Conservation (phyloP, 208 protist species). For the Trypanosoma avium region DNA sequence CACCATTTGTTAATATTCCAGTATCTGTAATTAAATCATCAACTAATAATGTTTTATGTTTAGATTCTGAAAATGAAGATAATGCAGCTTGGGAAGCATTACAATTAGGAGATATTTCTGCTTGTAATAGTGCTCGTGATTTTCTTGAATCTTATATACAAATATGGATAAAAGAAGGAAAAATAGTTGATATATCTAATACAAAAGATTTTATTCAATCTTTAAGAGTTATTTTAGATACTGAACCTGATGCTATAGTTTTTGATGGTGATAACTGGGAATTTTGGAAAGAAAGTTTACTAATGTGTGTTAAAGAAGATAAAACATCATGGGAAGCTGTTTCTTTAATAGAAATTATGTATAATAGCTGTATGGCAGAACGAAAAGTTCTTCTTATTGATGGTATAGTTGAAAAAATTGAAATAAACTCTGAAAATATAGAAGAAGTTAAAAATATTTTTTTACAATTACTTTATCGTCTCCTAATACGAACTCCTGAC, state of each 20-base stretch:
- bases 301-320: slow-evolving; percentile 3
- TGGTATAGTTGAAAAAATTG: slow-evolving; percentile 1
- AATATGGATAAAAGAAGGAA: slow-evolving; percentile 9
- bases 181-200: slow-evolving; percentile 24
- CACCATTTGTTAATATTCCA: background rate
- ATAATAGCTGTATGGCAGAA: background rate
- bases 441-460: background rate
- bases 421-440: background rate
- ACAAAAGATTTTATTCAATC: slow-evolving; percentile 33
- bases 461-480: slow-evolving; percentile 13
- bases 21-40: background rate
- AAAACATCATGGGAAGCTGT: slow-evolving; percentile 2
- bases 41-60: background rate
- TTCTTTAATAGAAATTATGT: slow-evolving; percentile 2
- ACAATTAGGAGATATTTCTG: background rate
- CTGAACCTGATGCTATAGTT: slow-evolving; percentile 1
- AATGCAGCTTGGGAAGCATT: slow-evolving; percentile 12
- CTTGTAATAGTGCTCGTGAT: slow-evolving; percentile 10
- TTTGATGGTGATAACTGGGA: slow-evolving; percentile 16
- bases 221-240: slow-evolving; percentile 15
- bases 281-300: slow-evolving; percentile 11
- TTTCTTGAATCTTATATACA: slow-evolving; percentile 9
- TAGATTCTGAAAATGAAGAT: slow-evolving; percentile 16
- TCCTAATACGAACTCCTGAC: slow-evolving; percentile 8
- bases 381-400: slow-evolving; percentile 18